Percentiles rank a stretch among this genome's conserved stretches.
These are phyloP conservation scores for Begonia loranthoides DNA, from an alignment of 306 rosid genomes.

Conservation along the genomic window DNA sequence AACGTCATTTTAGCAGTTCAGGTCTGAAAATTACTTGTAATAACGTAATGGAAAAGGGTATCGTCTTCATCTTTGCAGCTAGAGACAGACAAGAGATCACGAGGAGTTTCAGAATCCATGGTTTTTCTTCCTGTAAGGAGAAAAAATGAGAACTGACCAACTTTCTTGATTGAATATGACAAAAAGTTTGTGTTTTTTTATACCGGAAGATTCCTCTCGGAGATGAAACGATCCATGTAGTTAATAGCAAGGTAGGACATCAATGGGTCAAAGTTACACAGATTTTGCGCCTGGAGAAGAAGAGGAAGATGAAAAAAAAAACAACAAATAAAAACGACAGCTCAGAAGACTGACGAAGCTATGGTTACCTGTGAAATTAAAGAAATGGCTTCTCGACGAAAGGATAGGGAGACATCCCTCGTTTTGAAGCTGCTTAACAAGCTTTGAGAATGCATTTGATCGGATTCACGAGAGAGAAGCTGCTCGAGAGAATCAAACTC, in stretches of 20 bases:
- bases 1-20: neutral
- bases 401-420: slow-evolving; percentile 16
- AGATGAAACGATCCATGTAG: slow-evolving; percentile 52
- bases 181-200: neutral
- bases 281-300: slow-evolving; percentile 23
- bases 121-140: slow-evolving; percentile 33
- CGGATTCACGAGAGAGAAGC: slow-evolving; percentile 48
- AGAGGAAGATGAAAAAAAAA: neutral
- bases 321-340: slow-evolving; percentile 3
- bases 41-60: slow-evolving; percentile 21
- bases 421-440: slow-evolving; percentile 11
- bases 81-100: slow-evolving; percentile 43
- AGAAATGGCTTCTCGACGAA: slow-evolving; percentile 37
- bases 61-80: slow-evolving; percentile 61
- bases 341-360: neutral
- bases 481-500: slow-evolving; percentile 53
- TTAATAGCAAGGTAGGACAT: slow-evolving; percentile 51
- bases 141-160: neutral
- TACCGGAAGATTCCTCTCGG: slow-evolving; percentile 48
- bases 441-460: slow-evolving; percentile 34
- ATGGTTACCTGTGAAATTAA: slow-evolving; percentile 39
- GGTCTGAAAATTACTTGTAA: slow-evolving; percentile 24
- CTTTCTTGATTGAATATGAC: neutral
- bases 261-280: slow-evolving; percentile 42
- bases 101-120: slow-evolving; percentile 41